Base-by-base conservation (phyloP, 2,329 filamentous ascomycete genomes). In the Rhinocladiella similis region DNA sequence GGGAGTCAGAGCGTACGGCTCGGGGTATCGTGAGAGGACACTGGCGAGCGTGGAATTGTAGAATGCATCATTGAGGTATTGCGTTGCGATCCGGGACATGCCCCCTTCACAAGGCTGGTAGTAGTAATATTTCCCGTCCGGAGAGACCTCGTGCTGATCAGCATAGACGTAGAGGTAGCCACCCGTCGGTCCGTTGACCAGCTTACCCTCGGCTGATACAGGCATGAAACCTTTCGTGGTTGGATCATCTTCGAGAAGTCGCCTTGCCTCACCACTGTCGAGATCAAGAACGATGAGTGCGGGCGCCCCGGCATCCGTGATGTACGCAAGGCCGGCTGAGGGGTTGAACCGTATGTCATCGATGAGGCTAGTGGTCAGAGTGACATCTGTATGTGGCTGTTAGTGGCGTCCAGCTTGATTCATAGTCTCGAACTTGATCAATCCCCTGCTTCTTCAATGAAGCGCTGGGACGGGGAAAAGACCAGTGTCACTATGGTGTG, bases 131-230 rank as follows among this genome's bases (percentile, higher is more conserved):
- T 67, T 60, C 2, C 68, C 70, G 43, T 73, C 68, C 1, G 72
- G 72, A 0, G 69, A 73, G 5, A 74, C 70, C 60, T 75, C 73
- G n/a, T 71, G 67, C 51, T 75, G 72, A 54, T 74, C 72, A 18
- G 69, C 66, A 20, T 69, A 66, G 47, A 70, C 60, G 55, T 66
- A 67, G 9, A 56, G 39, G 16, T 47, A 65, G 63, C 10, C 63
- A 6, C 61, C 61, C 7, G 60, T 65, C 4, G 57, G 56, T 1
- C 63, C 55, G 16, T 61, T 54, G 12, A 69, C 35, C 4, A 71
- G 62, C 22, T 52, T 61, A 5, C 67, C 69, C 54, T 72, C 69
- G 13, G 65, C 69, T 3, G 68, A 70, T 18, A 67, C 60, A 4
- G 69, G 69, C 43, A 68, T 67, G 55, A 60, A 63, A 10, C 63